These are phyloP conservation scores for Ambrosia trifida DNA, from an alignment of 129 eudicot species.

Conservation along the genomic window DNA sequence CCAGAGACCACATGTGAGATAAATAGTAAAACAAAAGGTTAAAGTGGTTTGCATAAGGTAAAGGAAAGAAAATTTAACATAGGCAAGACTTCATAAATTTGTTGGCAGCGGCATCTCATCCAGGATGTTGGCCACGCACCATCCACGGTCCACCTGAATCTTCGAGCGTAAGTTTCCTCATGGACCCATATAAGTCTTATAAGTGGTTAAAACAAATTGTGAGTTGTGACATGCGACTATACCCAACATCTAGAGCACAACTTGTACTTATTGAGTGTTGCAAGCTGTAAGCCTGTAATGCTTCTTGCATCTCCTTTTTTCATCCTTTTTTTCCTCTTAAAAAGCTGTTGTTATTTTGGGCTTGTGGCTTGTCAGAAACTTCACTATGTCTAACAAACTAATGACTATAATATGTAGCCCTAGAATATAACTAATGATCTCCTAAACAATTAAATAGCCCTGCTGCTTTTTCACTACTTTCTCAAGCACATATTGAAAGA, in stretches of 20 bases:
- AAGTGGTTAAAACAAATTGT: not conserved
- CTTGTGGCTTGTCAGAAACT: slow-evolving; percentile 2
- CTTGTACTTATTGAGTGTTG: not conserved
- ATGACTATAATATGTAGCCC: not conserved
- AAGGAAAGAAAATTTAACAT: not conserved
- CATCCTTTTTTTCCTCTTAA: not conserved
- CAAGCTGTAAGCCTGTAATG: not conserved
- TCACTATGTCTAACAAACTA: not conserved
- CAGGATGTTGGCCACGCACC: not conserved
- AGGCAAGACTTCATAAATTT: not conserved
- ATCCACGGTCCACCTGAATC: not conserved
- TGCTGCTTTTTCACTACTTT: slow-evolving; percentile 2
- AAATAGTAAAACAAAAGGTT: not conserved
- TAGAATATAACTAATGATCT: not conserved
- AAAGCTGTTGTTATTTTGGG: not conserved
- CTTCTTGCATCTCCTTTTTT: not conserved
- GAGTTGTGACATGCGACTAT: not conserved
- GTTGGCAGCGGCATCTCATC: not conserved
- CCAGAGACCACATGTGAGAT: not conserved
- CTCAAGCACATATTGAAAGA: not conserved
- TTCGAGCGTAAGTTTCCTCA: not conserved
- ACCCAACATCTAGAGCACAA: not conserved
- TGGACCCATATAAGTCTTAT: not conserved
- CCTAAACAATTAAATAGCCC: slow-evolving; percentile 5
- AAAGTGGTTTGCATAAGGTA: not conserved